A percentile compares a stretch with the other conserved stretches of the same genome.
These are phyloP conservation scores for Dryadomyces quercivorus DNA, from an alignment of 2,329 filamentous ascomycete genomes.

Conservation along the genomic window DNA sequence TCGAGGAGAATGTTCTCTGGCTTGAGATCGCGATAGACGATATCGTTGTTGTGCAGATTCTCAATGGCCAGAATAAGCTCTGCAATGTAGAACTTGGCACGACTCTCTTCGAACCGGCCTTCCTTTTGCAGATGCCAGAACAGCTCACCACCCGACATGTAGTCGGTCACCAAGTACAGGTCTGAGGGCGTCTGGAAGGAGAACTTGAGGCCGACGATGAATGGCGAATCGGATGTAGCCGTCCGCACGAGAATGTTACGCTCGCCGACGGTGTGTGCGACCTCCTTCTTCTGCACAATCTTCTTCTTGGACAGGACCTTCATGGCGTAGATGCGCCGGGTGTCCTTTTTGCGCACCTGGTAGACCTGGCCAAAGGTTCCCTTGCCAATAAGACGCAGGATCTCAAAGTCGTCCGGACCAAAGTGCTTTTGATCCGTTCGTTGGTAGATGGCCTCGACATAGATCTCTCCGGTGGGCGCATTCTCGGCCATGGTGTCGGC, in stretches of 20 bases:
- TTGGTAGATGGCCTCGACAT: conserved; percentile 76
- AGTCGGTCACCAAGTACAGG: conserved; percentile 95
- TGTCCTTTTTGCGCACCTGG: conserved; percentile 95
- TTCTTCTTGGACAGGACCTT: conserved; percentile 99
- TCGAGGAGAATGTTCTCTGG: conserved; percentile 96
- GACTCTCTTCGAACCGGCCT: conserved; percentile 84
- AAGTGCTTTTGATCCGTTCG: conserved; percentile 81
- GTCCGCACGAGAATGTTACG: conserved; percentile 95
- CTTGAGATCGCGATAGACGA: conserved; percentile 94
- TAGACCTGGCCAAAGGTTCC: conserved; percentile 98
- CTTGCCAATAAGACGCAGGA: conserved; percentile 92
- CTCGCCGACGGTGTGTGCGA: conserved; percentile 92
- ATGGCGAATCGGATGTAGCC: conserved; percentile 88
- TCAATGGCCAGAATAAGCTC: conserved; percentile 92
- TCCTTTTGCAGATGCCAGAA: conserved; percentile 99
- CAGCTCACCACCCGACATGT: conserved; percentile 96
- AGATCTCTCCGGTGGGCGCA: conserved; percentile 74
- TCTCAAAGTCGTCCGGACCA: conserved; percentile 90
- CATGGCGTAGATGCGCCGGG: conserved; percentile 94
- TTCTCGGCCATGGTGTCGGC: conserved; percentile 60
- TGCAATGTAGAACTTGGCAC: conserved; percentile 97
- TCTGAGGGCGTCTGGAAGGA: conserved; percentile 97
- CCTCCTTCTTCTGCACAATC: conserved; percentile 99
- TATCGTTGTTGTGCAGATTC: conserved; percentile 91
- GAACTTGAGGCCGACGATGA: conserved; percentile 96